Evolutionary conservation across 164 flowering plant genomes (phyloP).

Genomic region (Chimonanthus salicifolius): DNA sequence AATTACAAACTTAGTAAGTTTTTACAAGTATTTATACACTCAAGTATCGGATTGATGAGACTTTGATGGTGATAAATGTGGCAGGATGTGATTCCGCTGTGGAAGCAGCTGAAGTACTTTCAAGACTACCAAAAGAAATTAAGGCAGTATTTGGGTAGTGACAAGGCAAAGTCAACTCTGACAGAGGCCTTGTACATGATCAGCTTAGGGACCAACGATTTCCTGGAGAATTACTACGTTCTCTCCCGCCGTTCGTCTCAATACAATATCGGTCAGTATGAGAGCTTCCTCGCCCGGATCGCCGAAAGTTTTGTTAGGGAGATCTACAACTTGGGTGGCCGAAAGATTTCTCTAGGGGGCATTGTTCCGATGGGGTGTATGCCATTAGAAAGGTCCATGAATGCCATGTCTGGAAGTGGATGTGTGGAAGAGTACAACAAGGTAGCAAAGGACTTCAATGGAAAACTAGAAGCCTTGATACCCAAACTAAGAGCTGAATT

Average conservation of each 20-base stretch:
- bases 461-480: slow-evolving; percentile 9
- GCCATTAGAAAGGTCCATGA: slow-evolving; percentile 33
- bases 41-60: background rate
- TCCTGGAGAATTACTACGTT: slow-evolving; percentile 35
- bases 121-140: slow-evolving; percentile 48
- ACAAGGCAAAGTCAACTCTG: slow-evolving; percentile 28
- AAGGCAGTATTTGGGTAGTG: slow-evolving; percentile 30
- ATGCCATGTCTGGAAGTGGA: background rate
- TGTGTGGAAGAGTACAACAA: slow-evolving; percentile 18
- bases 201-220: slow-evolving; percentile 73
- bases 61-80: background rate
- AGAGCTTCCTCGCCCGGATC: slow-evolving; percentile 11
- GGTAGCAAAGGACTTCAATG: slow-evolving; percentile 16
- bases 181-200: slow-evolving; percentile 45
- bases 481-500: slow-evolving; percentile 5
- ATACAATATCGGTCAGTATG: slow-evolving; percentile 13
- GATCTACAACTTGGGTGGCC: slow-evolving; percentile 30
- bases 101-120: slow-evolving; percentile 62
- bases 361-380: slow-evolving; percentile 76
- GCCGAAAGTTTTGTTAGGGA: slow-evolving; percentile 15
- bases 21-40: background rate
- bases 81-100: slow-evolving; percentile 64
- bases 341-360: slow-evolving; percentile 44
- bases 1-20: background rate
- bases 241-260: slow-evolving; percentile 8